Percentiles rank a stretch among this genome's conserved stretches.
These are phyloP conservation scores for Parachaetomium inaequale DNA, from an alignment of 495 filamentous ascomycete genomes.

Conservation along the genomic window DNA sequence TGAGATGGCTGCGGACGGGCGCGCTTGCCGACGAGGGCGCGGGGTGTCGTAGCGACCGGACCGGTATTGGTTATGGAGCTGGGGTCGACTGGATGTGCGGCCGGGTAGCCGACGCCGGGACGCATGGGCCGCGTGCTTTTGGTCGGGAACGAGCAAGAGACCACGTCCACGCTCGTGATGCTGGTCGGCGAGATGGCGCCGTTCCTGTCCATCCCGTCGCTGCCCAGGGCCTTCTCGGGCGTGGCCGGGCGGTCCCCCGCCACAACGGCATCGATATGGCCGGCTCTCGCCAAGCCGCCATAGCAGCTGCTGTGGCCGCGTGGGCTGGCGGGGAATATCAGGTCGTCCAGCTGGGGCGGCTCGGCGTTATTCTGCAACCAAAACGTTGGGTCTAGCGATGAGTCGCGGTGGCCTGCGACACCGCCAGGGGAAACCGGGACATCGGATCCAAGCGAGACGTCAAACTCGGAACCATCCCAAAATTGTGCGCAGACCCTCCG, in stretches of 20 bases:
- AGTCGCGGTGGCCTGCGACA: slow-evolving; percentile 54
- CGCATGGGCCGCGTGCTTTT: slow-evolving; percentile 51
- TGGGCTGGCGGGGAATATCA: slow-evolving; percentile 26
- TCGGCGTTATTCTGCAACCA: slow-evolving; percentile 40
- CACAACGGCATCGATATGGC: slow-evolving; percentile 43
- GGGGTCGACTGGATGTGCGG: slow-evolving; percentile 62
- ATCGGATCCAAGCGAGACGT: slow-evolving; percentile 56
- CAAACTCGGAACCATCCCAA: slow-evolving; percentile 70
- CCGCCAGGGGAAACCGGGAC: slow-evolving; percentile 74
- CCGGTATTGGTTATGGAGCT: slow-evolving; percentile 42
- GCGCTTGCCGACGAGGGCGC: slow-evolving; percentile 51
- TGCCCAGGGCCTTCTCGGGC: slow-evolving; percentile 32
- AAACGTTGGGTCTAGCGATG: slow-evolving; percentile 46
- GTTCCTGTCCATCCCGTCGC: slow-evolving; percentile 30
- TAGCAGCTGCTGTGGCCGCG: slow-evolving; percentile 42
- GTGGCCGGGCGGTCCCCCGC: slow-evolving; percentile 43
- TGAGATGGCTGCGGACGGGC: slow-evolving; percentile 47
- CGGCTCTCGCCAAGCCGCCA: slow-evolving; percentile 47
- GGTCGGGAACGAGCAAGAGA: slow-evolving; percentile 81
- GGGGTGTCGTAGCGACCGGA: slow-evolving; percentile 50
- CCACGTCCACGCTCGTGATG: slow-evolving; percentile 56
- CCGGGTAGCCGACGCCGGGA: slow-evolving; percentile 43
- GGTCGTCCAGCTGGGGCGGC: slow-evolving; percentile 42
- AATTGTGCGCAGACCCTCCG: slow-evolving; percentile 82
- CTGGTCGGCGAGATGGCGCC: slow-evolving; percentile 48